A percentile compares a stretch with the other conserved stretches of the same genome.
Conservation (phyloP, 768 basidiomycete species). For the Lentinula guzmanii region DNA sequence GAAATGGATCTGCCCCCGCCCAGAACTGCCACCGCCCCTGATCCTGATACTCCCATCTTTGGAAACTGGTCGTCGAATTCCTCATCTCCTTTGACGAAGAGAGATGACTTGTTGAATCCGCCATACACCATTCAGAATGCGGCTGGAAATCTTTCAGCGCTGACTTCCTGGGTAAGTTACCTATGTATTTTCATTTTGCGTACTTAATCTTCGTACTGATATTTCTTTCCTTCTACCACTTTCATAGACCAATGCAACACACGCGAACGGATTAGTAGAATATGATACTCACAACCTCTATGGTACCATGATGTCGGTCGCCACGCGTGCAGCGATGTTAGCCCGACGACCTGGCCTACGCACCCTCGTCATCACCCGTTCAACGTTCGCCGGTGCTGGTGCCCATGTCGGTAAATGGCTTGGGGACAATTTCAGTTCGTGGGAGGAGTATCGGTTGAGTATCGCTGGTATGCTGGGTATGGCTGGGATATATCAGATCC, state of each 20-base stretch:
- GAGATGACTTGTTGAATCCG: conserved; percentile 37
- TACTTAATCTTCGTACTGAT: background rate
- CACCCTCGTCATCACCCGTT: conserved; percentile 65
- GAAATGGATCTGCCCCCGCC: conserved; percentile 49
- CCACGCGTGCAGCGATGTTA: conserved; percentile 56
- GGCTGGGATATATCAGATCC: conserved; percentile 58
- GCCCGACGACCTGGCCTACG: conserved; percentile 54
- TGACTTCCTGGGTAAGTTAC: conserved; percentile 45
- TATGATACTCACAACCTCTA: conserved; percentile 65
- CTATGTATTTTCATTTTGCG: too few relatives aligned
- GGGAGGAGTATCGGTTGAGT: conserved; percentile 53
- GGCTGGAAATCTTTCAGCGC: conserved; percentile 39
- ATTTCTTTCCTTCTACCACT: too few relatives aligned
- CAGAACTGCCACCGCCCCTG: conserved; percentile 42
- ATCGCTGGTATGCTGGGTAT: conserved; percentile 67
- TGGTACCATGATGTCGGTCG: conserved; percentile 66
- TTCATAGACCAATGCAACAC: conserved; percentile 35
- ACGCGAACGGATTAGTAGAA: conserved; percentile 52
- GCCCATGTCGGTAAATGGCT: conserved; percentile 69
- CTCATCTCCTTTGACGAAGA: conserved; percentile 12
- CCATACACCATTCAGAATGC: conserved; percentile 59
- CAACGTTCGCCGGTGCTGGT: conserved; percentile 68
- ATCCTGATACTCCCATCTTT: conserved; percentile 50
- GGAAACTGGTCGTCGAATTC: conserved; percentile 8
- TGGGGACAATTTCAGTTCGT: conserved; percentile 57